Conservation (phyloP, 805 yeast species). For the Lipomyces anomalus region DNA sequence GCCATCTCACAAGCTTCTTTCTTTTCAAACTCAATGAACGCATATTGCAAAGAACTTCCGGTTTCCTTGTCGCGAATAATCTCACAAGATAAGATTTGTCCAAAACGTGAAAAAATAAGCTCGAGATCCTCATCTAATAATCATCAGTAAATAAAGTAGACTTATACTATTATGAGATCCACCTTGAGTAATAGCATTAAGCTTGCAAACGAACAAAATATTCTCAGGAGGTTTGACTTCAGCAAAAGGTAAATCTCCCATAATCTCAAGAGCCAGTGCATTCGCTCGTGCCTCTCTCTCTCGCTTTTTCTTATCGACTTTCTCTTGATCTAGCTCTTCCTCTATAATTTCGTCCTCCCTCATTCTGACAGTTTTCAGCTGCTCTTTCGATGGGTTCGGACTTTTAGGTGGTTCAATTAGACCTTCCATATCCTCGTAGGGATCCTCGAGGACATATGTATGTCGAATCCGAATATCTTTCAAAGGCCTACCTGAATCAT, state of each 20-base stretch:
- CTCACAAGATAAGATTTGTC: slow-evolving; percentile 47
- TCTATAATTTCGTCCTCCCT: slow-evolving; percentile 26
- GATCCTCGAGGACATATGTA: slow-evolving; percentile 49
- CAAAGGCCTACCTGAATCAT: slow-evolving; percentile 39
- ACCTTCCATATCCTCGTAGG: slow-evolving; percentile 39
- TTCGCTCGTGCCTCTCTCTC: slow-evolving; percentile 44
- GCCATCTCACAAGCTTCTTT: slow-evolving; percentile 55
- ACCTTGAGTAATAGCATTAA: slow-evolving; percentile 56
- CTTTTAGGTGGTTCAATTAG: slow-evolving; percentile 29
- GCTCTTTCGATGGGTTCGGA: slow-evolving; percentile 37
- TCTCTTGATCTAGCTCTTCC: slow-evolving; percentile 30
- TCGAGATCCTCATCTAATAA: slow-evolving; percentile 52
- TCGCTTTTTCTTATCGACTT: slow-evolving; percentile 27
- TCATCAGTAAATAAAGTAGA: slow-evolving; percentile 56
- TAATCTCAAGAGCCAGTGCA: slow-evolving; percentile 56
- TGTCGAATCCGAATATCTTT: slow-evolving; percentile 49
- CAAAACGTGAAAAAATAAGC: slow-evolving; percentile 57
- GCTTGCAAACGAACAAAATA: slow-evolving; percentile 56
- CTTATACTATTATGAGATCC: slow-evolving; percentile 53
- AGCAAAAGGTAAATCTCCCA: slow-evolving; percentile 59
- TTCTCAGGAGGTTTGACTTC: slow-evolving; percentile 56
- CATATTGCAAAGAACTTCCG: slow-evolving; percentile 52
- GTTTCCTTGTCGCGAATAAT: slow-evolving; percentile 46
- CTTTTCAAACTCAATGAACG: slow-evolving; percentile 52
- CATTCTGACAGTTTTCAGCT: slow-evolving; percentile 34